These are phyloP conservation scores for Colletotrichum phormii DNA, from an alignment of 2,329 filamentous ascomycete genomes.

Conservation along the genomic window DNA sequence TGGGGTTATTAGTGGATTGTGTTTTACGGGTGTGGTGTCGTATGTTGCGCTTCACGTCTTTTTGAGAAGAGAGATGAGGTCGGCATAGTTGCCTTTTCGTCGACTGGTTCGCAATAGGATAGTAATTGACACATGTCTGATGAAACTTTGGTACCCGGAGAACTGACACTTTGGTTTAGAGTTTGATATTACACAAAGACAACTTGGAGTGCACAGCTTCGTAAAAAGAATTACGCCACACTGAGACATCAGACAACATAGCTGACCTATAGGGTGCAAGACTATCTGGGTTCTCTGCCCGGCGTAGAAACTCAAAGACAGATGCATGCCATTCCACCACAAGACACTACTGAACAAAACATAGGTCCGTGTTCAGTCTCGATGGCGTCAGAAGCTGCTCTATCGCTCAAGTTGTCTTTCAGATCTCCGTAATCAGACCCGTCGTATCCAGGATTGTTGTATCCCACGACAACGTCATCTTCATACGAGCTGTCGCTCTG, in stretches of 20 bases:
- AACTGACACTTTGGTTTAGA: background rate
- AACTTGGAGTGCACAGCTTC: background rate
- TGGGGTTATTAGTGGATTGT: slow-evolving; percentile 37
- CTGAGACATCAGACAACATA: background rate
- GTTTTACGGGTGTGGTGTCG: slow-evolving; percentile 26
- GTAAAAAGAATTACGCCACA: background rate
- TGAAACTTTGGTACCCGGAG: background rate
- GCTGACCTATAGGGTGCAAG: background rate
- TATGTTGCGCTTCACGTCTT: slow-evolving; percentile 23
- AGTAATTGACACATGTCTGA: background rate
- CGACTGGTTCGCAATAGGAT: fast-evolving
- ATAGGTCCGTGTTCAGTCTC: too few relatives aligned
- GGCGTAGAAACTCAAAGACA: background rate
- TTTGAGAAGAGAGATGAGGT: slow-evolving; percentile 3
- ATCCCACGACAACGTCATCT: too few relatives aligned
- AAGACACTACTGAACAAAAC: background rate
- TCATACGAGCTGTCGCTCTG: too few relatives aligned
- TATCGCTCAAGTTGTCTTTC: too few relatives aligned
- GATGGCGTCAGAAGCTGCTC: too few relatives aligned
- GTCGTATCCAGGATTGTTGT: too few relatives aligned
- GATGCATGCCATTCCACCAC: background rate
- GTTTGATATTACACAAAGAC: background rate
- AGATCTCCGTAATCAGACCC: too few relatives aligned
- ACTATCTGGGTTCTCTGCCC: too few relatives aligned
- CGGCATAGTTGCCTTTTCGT: background rate